Base-by-base conservation (phyloP, 352 stramenopile species). In the Blastocystis sp. region DNA sequence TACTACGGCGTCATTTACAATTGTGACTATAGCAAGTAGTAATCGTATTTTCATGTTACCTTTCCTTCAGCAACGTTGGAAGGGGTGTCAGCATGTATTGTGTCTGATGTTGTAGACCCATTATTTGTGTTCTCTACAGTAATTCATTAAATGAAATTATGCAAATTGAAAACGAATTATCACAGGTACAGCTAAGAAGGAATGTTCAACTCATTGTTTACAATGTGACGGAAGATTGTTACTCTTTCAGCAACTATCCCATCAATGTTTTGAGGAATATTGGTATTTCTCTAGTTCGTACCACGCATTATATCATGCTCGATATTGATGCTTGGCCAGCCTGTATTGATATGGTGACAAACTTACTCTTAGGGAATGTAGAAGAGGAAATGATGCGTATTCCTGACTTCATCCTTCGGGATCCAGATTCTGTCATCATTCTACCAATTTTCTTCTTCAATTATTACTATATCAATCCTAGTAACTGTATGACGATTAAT, bases 261-360 rank as follows among this genome's bases (percentile, higher is more conserved):
- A 83, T 83, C 32, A 83, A 83, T 42, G 19, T 67, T 37, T 16
- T 83, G 12, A 35, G 71, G 16, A 83, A 83, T 32, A 12, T 71
- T 39, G 71, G 43, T 32, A 83, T 83, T 69, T 27, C 24, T 16
- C 39, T 67, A 11, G 51, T 65, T 43, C 51, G 51, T 16, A 83
- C 71, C 6, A 75, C 24, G 6, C 71, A 83, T 43, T 83, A 27
- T 16, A 39, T 65, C 52, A 39, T 83, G 24, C 29, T 69, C 4
- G 71, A 83, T 14, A 83, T 75, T 32, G 71, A 83, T 32, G 14
- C 65, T 4, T 43, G 46, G 14, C 51, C 51, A 3, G 58, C 71
- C 7, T 11, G 46, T 69, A 24, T 1, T 5, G 4, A 14, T 29
- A 16, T 14, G 3, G 3, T 46, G 29, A 11, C 12, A 14, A 35